These are phyloP conservation scores for Pichia cactophila DNA, from an alignment of 1,139 yeast species.

Conservation along the genomic window DNA sequence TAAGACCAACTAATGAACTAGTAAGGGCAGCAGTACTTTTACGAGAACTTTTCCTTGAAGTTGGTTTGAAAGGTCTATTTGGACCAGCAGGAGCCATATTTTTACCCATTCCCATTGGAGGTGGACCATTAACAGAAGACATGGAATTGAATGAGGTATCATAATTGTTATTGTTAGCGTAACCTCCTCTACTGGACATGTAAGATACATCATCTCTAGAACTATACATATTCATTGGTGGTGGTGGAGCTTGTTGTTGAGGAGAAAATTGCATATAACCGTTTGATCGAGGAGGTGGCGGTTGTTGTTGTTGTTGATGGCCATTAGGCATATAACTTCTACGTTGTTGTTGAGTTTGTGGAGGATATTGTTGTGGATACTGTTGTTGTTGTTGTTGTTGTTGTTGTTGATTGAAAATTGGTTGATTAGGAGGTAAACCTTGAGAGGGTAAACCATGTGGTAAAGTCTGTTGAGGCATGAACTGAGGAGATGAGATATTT, in stretches of 20 bases:
- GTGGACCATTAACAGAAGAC: constrained; percentile 1
- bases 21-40: constrained; percentile 23
- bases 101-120: background rate
- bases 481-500: constrained; percentile 20
- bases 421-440: constrained; percentile 26
- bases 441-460: constrained; percentile 29
- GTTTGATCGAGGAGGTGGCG: background rate
- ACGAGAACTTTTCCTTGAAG: constrained; percentile 28
- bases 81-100: constrained; percentile 1
- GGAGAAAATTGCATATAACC: constrained; percentile 1
- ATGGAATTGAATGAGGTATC: constrained; percentile 14
- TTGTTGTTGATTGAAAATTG: constrained; percentile 17
- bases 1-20: constrained; percentile 15
- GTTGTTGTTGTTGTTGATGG: constrained; percentile 3
- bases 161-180: background rate
- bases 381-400: constrained; percentile 15
- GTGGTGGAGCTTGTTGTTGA: background rate
- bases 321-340: constrained; percentile 8
- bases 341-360: constrained; percentile 3
- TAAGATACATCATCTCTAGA: constrained; percentile 20
- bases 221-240: constrained; percentile 9
- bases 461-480: constrained; percentile 22
- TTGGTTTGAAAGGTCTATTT: constrained; percentile 26
- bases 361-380: constrained; percentile 1
- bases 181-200: constrained; percentile 14